Evolutionary conservation across 176 grass and related monocot genomes (phyloP), one percentile per base, ranked within the genome.

Genomic region (Metroxylon sagu): DNA sequence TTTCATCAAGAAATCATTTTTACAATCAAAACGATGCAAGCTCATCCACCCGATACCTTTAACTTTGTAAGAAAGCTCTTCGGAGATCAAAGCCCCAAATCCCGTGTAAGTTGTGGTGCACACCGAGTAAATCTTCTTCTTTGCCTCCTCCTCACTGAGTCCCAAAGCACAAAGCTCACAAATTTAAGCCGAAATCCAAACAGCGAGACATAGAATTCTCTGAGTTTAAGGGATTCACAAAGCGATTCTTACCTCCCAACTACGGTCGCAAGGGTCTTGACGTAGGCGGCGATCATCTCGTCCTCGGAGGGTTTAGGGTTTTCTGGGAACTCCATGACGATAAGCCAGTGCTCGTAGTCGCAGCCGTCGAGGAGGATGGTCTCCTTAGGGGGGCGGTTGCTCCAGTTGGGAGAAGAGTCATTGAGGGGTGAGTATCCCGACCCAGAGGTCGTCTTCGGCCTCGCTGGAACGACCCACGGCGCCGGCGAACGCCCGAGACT

Each of bases 301-400:
- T 96, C 86, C 83, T 96, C 86, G 4, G 77, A 66, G 26, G 83
- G 86, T 58, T 83, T 86, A 18, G 80, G 75, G 25, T 83, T 70
- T 18, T 80, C 29, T 28, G 83, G 80, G 62, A 97, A 97, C 66
- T 90, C 91, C 86, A 90, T 73, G 60, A 96, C 91, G 25, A 96
- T 82, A 48, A 96, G 83, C 91, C 91, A 96, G 80, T 96, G 86
- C 80, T 88, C 91, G 68, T 96, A 96, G 65, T 96, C 86, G 30
- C 91, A 96, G 25, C 91, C 91, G 50, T 97, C 92, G 26, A 97
- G 84, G 15, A 97, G 79, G 75, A 97, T 85, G 2, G 92, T 97
- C 73, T 97, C 92, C 49, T 97, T 97, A 19, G 87, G 92, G 14
- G 87, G 81, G 4, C 92, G 75, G 61, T 88, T 91, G 75, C 92